These are phyloP conservation scores for Aspergillus pseudonomiae DNA, from an alignment of 2,329 filamentous ascomycete genomes.

Conservation along the genomic window DNA sequence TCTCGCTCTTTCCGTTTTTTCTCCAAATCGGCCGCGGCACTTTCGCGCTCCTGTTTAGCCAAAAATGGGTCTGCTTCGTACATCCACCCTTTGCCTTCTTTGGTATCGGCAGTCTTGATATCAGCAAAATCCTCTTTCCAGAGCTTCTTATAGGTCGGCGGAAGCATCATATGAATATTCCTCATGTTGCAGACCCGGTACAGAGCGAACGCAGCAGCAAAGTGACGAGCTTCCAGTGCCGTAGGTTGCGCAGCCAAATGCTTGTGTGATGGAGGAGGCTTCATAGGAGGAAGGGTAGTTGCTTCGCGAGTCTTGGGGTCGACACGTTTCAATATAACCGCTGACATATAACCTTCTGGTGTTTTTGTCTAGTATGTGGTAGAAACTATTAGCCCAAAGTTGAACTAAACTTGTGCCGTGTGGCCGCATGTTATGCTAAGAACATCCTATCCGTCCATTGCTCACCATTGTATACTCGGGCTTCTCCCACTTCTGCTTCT, in stretches of 20 bases:
- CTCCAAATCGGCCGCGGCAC: slow-evolving; percentile 72
- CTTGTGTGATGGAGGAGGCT: slow-evolving; percentile 74
- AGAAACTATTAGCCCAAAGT: slow-evolving; percentile 22
- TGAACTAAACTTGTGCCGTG: neutral
- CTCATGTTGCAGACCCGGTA: slow-evolving; percentile 94
- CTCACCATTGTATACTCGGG: slow-evolving; percentile 84
- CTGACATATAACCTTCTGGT: slow-evolving; percentile 73
- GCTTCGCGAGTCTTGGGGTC: slow-evolving; percentile 83
- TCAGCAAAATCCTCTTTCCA: slow-evolving; percentile 88
- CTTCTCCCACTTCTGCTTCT: slow-evolving; percentile 93
- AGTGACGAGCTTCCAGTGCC: slow-evolving; percentile 87
- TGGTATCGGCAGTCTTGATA: slow-evolving; percentile 78
- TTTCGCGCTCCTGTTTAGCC: slow-evolving; percentile 75
- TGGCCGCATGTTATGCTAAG: neutral
- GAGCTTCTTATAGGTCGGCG: slow-evolving; percentile 82
- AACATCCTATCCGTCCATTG: slow-evolving; percentile 4
- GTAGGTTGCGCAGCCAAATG: slow-evolving; percentile 76
- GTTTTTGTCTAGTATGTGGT: slow-evolving; percentile 60
- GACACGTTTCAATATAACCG: slow-evolving; percentile 72
- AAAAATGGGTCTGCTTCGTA: slow-evolving; percentile 95
- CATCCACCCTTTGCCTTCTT: slow-evolving; percentile 79
- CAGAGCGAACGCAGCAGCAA: slow-evolving; percentile 86
- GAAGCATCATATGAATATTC: slow-evolving; percentile 92
- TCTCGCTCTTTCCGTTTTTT: slow-evolving; percentile 77
- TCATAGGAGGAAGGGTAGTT: slow-evolving; percentile 76